Conservation (phyloP, 2,329 filamentous ascomycete species). For the Exophiala aquamarina region DNA sequence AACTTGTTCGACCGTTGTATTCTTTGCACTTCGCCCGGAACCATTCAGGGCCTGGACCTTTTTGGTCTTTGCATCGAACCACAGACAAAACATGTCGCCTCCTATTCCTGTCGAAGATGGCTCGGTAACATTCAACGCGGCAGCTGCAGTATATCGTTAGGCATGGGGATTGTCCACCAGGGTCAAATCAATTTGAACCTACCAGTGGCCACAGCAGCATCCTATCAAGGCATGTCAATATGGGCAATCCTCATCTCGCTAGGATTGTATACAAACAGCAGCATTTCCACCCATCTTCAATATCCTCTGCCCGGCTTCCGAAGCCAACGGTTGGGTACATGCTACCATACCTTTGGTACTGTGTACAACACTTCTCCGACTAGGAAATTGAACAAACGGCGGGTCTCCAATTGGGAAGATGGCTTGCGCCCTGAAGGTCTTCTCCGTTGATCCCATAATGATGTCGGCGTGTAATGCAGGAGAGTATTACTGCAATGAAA, state of each 20-base stretch:
- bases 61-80: conserved; percentile 79
- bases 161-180: not conserved
- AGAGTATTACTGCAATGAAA: no score
- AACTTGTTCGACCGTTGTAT: conserved; percentile 68
- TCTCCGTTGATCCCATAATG: conserved; percentile 19
- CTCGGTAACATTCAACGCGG: conserved; percentile 89
- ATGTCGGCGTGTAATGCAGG: no score
- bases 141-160: conserved; percentile 55
- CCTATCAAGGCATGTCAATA: conserved; percentile 51
- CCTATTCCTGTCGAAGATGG: conserved; percentile 92
- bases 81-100: conserved; percentile 95
- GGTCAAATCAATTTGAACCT: conserved; percentile 32
- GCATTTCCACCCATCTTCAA: conserved; percentile 89
- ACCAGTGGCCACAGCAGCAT: conserved; percentile 94
- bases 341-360: conserved; percentile 89
- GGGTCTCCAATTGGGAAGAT: conserved; percentile 52
- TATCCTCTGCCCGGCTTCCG: conserved; percentile 80
- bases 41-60: conserved; percentile 87
- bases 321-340: conserved; percentile 85
- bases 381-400: conserved; percentile 63
- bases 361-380: conserved; percentile 86
- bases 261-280: conserved; percentile 61
- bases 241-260: not conserved
- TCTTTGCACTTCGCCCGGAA: conserved; percentile 76
- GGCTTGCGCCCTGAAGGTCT: conserved; percentile 37